Conservation (phyloP, 371 early-diverging fungal genomes). For the Haplosporangium sp. region DNA sequence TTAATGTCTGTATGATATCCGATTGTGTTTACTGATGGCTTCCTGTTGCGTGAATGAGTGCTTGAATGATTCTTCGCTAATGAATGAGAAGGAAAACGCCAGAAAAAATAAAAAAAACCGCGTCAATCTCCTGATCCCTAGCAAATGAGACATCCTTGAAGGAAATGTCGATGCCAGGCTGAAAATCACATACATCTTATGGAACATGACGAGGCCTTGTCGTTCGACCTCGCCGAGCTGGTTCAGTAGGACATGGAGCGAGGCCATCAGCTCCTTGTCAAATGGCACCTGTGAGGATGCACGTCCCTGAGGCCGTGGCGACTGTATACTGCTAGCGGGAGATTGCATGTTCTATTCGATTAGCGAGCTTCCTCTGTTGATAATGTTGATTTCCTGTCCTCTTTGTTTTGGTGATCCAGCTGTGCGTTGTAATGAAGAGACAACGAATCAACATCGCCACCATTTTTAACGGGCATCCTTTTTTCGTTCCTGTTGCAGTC, state of each 20-base stretch:
- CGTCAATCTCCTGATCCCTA: no score
- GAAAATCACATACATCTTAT: constrained; percentile 38
- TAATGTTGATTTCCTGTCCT: neutral
- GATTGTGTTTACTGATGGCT: constrained; percentile 25
- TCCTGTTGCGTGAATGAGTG: constrained; percentile 52
- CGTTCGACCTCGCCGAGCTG: constrained; percentile 51
- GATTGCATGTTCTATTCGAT: constrained; percentile 26
- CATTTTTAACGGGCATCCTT: no score
- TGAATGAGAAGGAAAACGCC: no score
- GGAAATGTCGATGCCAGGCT: neutral
- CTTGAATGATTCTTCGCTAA: constrained; percentile 53
- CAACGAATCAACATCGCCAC: no score
- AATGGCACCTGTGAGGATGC: constrained; percentile 29
- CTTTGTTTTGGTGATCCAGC: no score
- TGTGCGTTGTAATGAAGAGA: no score
- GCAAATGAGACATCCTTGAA: neutral
- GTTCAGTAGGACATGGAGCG: constrained; percentile 34
- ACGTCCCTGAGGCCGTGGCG: constrained; percentile 36
- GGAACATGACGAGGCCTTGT: constrained; percentile 53
- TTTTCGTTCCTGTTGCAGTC: no score
- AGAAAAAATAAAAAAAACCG: neutral
- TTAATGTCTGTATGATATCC: neutral
- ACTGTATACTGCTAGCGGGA: constrained; percentile 43
- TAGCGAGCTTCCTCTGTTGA: neutral
- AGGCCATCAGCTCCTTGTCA: constrained; percentile 45